Conservation (phyloP, 2,329 filamentous ascomycete species). For the Aureobasidium pullulans region DNA sequence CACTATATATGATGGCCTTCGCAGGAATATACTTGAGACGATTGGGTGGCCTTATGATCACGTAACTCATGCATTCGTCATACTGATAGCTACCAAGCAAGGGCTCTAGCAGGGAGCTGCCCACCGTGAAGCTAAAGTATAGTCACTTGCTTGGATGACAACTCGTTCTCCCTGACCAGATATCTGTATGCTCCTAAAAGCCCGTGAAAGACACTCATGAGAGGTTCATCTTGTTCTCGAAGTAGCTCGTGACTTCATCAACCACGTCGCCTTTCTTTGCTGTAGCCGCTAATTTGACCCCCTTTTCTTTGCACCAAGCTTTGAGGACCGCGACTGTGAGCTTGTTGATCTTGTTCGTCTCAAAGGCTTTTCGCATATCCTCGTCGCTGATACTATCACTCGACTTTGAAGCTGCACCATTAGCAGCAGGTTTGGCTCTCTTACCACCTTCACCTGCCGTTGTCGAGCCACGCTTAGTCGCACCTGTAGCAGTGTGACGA, state of each 20-base stretch:
- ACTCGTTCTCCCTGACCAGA: no score
- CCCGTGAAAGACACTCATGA: not conserved
- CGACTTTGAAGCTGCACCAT: slow-evolving; percentile 16
- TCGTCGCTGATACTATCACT: slow-evolving; percentile 33
- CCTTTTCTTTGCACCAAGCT: slow-evolving; percentile 24
- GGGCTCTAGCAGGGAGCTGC: no score
- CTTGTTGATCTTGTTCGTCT: slow-evolving; percentile 38
- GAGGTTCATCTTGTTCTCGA: slow-evolving; percentile 30
- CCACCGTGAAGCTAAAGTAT: no score
- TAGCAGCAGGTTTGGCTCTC: slow-evolving; percentile 35
- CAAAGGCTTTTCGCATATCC: slow-evolving; percentile 37
- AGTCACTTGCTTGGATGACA: no score
- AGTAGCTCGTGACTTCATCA: slow-evolving; percentile 27
- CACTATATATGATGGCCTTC: no score
- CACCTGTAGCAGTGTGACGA: slow-evolving; percentile 36
- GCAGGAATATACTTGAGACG: no score
- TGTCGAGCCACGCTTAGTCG: slow-evolving; percentile 37
- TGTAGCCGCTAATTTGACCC: slow-evolving; percentile 17
- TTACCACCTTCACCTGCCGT: slow-evolving; percentile 32
- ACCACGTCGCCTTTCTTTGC: slow-evolving; percentile 29
- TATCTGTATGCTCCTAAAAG: no score
- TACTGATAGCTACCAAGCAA: no score
- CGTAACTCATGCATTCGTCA: no score
- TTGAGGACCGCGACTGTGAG: slow-evolving; percentile 28
- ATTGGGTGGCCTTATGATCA: no score